Evolutionary conservation across 192 early-diverging fungal genomes (phyloP).

Genomic region (Linnemannia elongata): DNA sequence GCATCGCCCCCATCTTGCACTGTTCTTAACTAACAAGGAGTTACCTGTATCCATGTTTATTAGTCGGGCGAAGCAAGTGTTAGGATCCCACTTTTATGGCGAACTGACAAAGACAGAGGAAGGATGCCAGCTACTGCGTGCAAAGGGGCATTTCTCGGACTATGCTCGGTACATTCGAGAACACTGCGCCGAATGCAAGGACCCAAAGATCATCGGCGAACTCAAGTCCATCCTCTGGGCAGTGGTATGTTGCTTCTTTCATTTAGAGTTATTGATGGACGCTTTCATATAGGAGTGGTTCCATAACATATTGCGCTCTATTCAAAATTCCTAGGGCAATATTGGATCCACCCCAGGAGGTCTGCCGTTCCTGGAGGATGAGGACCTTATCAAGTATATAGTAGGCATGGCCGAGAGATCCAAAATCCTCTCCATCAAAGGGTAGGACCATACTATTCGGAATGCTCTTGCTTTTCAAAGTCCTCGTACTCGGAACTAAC

Average conservation of each 20-base stretch:
- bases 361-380: slow-evolving; percentile 77
- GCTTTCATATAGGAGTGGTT: no score
- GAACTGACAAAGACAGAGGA: slow-evolving; percentile 82
- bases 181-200: slow-evolving; percentile 57
- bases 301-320: background rate
- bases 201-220: slow-evolving; percentile 57
- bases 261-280: no score
- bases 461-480: background rate
- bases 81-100: slow-evolving; percentile 83
- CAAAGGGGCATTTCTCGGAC: slow-evolving; percentile 74
- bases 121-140: slow-evolving; percentile 74
- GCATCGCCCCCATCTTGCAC: background rate
- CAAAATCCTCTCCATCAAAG: slow-evolving; percentile 78
- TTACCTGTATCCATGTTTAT: no score
- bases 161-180: slow-evolving; percentile 74
- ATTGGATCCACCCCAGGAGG: slow-evolving; percentile 80
- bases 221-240: slow-evolving; percentile 88
- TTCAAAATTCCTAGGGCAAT: slow-evolving; percentile 66
- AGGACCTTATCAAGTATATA: slow-evolving; percentile 80
- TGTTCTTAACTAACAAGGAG: no score
- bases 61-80: slow-evolving; percentile 46
- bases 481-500: background rate
- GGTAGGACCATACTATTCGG: slow-evolving; percentile 59
- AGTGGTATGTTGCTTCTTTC: slow-evolving; percentile 59
- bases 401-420: slow-evolving; percentile 76